phyloP scores from a whole-genome alignment of 129 eudicot genomes.

The Kitagawia praeruptora region DNA sequence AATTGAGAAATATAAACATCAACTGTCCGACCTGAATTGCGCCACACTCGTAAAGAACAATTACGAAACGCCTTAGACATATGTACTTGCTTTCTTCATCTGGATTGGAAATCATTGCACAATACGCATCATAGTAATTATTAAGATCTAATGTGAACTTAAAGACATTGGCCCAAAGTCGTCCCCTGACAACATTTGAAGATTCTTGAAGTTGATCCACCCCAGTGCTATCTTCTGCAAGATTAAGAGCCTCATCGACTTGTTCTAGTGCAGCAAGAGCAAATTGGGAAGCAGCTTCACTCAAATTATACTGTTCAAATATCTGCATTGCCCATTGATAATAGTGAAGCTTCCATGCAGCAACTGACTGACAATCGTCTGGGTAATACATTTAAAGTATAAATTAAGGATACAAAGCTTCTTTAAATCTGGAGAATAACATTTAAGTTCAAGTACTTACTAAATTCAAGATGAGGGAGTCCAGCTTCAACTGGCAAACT shows the following conservation, averaged over 20 bases:
- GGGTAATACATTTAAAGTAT: constrained; percentile 21
- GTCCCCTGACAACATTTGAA: constrained; percentile 59
- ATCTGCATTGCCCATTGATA: constrained; percentile 99
- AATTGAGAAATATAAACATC: not conserved
- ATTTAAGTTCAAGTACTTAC: constrained; percentile 35
- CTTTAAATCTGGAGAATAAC: not conserved
- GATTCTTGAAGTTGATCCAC: constrained; percentile 49
- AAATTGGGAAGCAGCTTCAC: constrained; percentile 84
- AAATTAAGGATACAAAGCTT: constrained; percentile 8
- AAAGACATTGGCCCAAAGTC: constrained; percentile 97
- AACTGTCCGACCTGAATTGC: constrained; percentile 59
- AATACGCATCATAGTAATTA: constrained; percentile 77
- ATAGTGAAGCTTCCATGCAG: constrained; percentile 88
- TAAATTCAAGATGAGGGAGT: constrained; percentile 43
- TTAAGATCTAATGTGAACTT: constrained; percentile 75
- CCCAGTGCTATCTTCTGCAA: constrained; percentile 21
- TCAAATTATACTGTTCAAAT: constrained; percentile 79
- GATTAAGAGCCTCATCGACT: constrained; percentile 76
- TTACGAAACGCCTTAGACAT: constrained; percentile 93
- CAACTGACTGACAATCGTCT: constrained; percentile 56
- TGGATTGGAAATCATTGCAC: constrained; percentile 91
- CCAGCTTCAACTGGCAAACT: constrained; percentile 64
- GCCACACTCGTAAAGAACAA: constrained; percentile 89
- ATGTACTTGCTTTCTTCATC: constrained; percentile 93
- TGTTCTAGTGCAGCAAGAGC: constrained; percentile 99